Percentiles rank a stretch among this genome's conserved stretches.
These are phyloP conservation scores for Stachybotrys chlorohalonatus DNA, from an alignment of 2,329 filamentous ascomycete species.

Conservation along the genomic window DNA sequence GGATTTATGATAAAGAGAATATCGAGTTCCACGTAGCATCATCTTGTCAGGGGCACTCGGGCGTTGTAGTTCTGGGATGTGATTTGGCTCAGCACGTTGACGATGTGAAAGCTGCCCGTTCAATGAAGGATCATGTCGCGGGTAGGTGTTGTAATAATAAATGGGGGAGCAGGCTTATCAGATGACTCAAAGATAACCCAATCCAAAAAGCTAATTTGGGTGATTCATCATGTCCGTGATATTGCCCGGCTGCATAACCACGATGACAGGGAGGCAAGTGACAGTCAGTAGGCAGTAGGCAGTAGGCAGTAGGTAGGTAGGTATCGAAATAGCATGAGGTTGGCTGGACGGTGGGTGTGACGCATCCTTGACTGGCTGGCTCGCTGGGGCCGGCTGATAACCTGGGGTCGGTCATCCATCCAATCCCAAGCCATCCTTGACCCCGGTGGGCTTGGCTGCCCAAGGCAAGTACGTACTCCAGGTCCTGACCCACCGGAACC, in stretches of 20 bases:
- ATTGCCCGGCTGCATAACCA: no score
- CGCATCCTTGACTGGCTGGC: background rate
- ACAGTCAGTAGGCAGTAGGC: no score
- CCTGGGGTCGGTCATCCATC: background rate
- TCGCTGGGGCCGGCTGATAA: background rate
- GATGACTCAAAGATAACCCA: no score
- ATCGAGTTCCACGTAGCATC: background rate
- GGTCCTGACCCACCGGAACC: no score
- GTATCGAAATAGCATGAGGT: background rate
- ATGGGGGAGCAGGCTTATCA: no score
- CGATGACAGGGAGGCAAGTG: no score
- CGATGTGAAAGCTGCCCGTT: background rate
- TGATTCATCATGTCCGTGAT: no score
- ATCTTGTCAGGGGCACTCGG: background rate
- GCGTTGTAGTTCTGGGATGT: background rate
- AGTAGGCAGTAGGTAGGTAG: background rate
- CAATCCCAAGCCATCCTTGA: background rate
- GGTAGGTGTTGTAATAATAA: no score
- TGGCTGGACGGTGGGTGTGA: background rate
- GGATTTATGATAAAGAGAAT: background rate
- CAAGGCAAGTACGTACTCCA: background rate
- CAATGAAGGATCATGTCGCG: background rate
- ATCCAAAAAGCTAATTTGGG: no score
- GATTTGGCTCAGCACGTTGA: background rate
- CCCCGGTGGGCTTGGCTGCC: background rate